Evolutionary conservation across 441 rosid genomes (phyloP).

Genomic region (Euphorbia schlechtendalii): DNA sequence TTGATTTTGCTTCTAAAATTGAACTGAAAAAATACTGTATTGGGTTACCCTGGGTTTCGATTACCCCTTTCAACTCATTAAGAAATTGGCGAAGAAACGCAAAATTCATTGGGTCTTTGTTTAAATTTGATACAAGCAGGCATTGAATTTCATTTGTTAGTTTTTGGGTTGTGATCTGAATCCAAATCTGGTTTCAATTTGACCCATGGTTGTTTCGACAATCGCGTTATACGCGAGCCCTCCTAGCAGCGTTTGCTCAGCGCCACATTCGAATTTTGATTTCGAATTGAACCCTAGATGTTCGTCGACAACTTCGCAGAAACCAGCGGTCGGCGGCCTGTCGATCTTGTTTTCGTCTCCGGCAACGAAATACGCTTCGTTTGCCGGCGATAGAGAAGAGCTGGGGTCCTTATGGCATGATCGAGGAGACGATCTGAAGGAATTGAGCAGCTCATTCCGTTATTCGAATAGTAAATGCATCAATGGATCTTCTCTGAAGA

Average conservation of each 20-base stretch:
- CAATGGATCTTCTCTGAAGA: constrained; percentile 39
- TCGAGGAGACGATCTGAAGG: constrained; percentile 66
- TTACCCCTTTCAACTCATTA: constrained; percentile 18
- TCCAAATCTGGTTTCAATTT: neutral
- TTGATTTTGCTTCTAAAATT: too few relatives aligned
- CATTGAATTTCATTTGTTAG: constrained; percentile 24
- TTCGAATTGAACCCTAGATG: constrained; percentile 61
- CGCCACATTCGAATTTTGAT: constrained; percentile 52
- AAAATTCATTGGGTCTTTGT: constrained; percentile 23
- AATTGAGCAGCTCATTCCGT: constrained; percentile 58
- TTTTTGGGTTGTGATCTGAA: constrained; percentile 16
- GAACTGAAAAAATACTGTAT: neutral
- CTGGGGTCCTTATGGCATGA: constrained; percentile 37
- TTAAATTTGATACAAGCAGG: neutral
- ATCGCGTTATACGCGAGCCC: constrained; percentile 78
- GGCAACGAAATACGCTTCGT: constrained; percentile 39
- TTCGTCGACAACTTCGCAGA: constrained; percentile 45
- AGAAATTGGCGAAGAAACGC: neutral
- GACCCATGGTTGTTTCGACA: constrained; percentile 71
- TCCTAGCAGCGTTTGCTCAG: constrained; percentile 55
- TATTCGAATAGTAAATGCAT: constrained; percentile 45
- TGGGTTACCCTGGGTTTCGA: neutral
- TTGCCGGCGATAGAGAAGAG: constrained; percentile 44
- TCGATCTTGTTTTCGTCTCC: constrained; percentile 69
- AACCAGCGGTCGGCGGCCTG: constrained; percentile 67